Conservation (phyloP, 345 rosid species). For the Clausena lansium region DNA sequence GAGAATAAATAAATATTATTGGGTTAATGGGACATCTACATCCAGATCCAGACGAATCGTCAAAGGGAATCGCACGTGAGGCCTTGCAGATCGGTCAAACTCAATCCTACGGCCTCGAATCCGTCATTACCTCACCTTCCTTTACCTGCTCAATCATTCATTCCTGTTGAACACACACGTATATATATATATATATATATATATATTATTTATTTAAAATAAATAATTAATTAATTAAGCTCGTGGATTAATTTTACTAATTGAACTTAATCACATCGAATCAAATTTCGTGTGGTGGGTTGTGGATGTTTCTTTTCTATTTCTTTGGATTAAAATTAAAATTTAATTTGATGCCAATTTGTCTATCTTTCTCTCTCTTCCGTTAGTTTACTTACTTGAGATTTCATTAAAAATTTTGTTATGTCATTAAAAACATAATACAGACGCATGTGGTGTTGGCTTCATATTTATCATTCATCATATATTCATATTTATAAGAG, state of each 20-base stretch:
- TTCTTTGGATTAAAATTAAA: neutral
- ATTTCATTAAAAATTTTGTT: too few species aligned
- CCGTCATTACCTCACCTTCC: slow-evolving; percentile 19
- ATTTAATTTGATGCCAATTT: neutral
- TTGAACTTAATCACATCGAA: neutral
- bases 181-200: too few species aligned
- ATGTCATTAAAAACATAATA: neutral
- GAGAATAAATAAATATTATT: neutral
- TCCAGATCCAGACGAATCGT: slow-evolving; percentile 14
- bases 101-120: slow-evolving; percentile 40
- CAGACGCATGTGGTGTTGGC: slow-evolving; percentile 8
- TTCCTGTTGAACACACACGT: neutral
- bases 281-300: neutral
- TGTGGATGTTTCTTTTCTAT: neutral
- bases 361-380: neutral
- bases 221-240: too few species aligned
- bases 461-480: neutral
- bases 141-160: slow-evolving; percentile 21
- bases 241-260: too few species aligned
- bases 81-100: slow-evolving; percentile 29
- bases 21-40: slow-evolving; percentile 22
- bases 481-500: neutral
- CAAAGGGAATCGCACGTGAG: slow-evolving; percentile 44
- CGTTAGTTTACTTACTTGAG: neutral
- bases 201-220: too few species aligned